These are phyloP conservation scores for Penstemon eatonii DNA, from an alignment of 257 asterid genomes.

Conservation along the genomic window DNA sequence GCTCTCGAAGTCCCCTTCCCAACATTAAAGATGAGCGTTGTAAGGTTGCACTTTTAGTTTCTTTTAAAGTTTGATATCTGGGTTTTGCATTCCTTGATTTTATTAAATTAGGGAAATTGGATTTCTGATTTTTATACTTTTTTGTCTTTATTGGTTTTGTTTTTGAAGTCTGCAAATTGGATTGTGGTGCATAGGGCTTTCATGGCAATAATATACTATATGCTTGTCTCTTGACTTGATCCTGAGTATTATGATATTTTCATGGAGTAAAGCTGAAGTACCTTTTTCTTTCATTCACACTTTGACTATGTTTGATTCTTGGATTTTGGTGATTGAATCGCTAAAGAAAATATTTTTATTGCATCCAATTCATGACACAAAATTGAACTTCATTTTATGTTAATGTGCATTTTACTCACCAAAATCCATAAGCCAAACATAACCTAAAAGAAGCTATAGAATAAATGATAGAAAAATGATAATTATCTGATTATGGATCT, in stretches of 20 bases:
- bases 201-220: slow-evolving; percentile 93
- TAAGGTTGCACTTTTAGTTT: slow-evolving; percentile 49
- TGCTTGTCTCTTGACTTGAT: slow-evolving; percentile 91
- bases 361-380: too few species aligned
- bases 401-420: too few species aligned
- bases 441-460: too few species aligned
- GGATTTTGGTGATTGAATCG: too few species aligned
- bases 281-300: slow-evolving; percentile 5
- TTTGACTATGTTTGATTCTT: too few species aligned
- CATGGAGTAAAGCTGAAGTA: slow-evolving; percentile 66
- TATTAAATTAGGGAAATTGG: neutral
- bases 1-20: slow-evolving; percentile 98
- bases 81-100: neutral
- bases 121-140: slow-evolving; percentile 21
- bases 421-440: too few species aligned
- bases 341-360: too few species aligned
- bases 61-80: neutral
- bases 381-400: too few species aligned
- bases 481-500: too few species aligned
- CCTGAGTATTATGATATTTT: slow-evolving; percentile 90
- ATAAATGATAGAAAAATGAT: too few species aligned
- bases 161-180: slow-evolving; percentile 91
- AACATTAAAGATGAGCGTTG: slow-evolving; percentile 92
- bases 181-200: slow-evolving; percentile 95
- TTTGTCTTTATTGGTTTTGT: neutral